Evolutionary conservation across 352 stramenopile species (phyloP).

Genomic region (Thalassiosira exigua): DNA sequence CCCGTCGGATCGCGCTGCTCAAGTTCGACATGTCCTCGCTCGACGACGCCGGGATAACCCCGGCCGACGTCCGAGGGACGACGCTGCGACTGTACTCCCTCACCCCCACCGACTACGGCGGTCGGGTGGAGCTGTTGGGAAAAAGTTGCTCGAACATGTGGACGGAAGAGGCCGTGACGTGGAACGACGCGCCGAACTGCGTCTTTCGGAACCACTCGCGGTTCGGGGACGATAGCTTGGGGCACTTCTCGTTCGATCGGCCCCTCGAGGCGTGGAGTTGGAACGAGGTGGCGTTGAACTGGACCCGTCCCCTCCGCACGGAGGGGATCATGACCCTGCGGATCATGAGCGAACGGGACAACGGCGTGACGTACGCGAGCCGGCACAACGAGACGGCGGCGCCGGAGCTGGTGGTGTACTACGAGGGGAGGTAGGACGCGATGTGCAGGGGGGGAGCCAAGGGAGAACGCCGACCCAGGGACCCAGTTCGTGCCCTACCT

Average conservation of each 20-base stretch:
- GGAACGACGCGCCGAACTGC: too few relatives aligned
- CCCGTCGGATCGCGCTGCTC: neutral
- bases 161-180: too few relatives aligned
- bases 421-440: too few relatives aligned
- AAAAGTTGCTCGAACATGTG: too few relatives aligned
- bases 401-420: slow-evolving; percentile 34
- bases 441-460: too few relatives aligned
- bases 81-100: slow-evolving; percentile 2
- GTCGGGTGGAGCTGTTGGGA: slow-evolving; percentile 8
- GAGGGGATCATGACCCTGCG: slow-evolving; percentile 17
- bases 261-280: too few relatives aligned
- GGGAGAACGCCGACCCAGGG: too few relatives aligned
- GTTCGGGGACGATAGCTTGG: too few relatives aligned
- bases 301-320: neutral
- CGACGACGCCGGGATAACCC: neutral
- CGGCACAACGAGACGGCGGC: slow-evolving; percentile 25
- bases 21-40: neutral
- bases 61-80: too few relatives aligned
- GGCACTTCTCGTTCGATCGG: too few relatives aligned
- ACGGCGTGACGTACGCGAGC: slow-evolving; percentile 38
- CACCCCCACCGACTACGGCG: neutral
- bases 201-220: too few relatives aligned
- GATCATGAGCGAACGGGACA: slow-evolving; percentile 13
- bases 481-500: too few relatives aligned
- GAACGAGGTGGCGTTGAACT: slow-evolving; percentile 24